Conservation (phyloP, 2,329 filamentous ascomycete genomes). For the Fusarium sp. region DNA sequence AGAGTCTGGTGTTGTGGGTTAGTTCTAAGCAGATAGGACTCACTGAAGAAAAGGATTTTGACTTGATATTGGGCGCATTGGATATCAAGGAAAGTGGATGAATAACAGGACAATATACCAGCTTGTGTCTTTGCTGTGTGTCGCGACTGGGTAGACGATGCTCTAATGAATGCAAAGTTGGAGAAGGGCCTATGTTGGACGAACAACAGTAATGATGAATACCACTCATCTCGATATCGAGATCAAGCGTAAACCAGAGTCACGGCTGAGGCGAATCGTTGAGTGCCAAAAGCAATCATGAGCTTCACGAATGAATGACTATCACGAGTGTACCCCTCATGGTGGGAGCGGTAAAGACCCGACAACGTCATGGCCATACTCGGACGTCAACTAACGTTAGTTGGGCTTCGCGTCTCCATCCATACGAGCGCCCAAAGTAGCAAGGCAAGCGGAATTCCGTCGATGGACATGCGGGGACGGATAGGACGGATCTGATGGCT, state of each 20-base stretch:
- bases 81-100: conserved; percentile 32
- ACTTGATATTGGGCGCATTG: conserved; percentile 31
- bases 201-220: too few relatives aligned
- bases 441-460: conserved; percentile 7
- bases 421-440: neutral
- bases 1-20: conserved; percentile 9
- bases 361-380: conserved; percentile 32
- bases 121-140: neutral
- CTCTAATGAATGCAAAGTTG: too few relatives aligned
- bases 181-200: too few relatives aligned
- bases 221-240: too few relatives aligned
- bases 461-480: neutral
- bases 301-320: neutral
- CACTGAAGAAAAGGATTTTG: conserved; percentile 9
- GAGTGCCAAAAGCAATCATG: neutral
- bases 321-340: conserved; percentile 1
- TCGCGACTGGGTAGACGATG: too few relatives aligned
- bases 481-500: conserved; percentile 18
- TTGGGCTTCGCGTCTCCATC: conserved; percentile 2
- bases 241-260: too few relatives aligned
- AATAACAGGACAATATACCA: conserved; percentile 35
- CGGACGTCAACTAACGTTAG: neutral
- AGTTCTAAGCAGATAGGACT: conserved; percentile 11
- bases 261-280: neutral
- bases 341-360: too few relatives aligned